Conservation (phyloP, 345 rosid genomes). For the Streptanthus diversifolius region DNA sequence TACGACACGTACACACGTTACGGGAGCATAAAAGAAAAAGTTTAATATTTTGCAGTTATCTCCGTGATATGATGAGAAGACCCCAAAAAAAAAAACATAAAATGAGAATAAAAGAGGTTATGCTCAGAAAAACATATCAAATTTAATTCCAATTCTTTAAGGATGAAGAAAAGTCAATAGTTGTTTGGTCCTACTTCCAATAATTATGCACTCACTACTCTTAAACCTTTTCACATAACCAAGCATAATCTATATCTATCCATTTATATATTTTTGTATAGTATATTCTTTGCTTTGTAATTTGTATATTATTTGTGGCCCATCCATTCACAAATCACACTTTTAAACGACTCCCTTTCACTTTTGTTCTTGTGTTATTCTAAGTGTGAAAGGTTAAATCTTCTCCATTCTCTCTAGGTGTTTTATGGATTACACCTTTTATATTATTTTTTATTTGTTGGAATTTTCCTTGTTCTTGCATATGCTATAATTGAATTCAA, state of each 20-base stretch:
- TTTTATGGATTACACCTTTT: constrained; percentile 29
- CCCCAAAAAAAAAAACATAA: neutral
- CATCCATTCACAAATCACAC: constrained; percentile 27
- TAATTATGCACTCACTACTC: constrained; percentile 32
- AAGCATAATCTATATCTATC: constrained; percentile 11
- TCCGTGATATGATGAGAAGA: neutral
- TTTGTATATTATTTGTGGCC: neutral
- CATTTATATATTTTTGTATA: constrained; percentile 2
- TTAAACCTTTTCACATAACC: constrained; percentile 20
- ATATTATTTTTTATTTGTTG: constrained; percentile 11
- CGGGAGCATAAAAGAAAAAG: neutral
- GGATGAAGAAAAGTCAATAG: constrained; percentile 48
- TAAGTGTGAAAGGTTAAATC: constrained; percentile 24
- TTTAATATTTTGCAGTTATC: neutral
- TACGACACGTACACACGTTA: neutral
- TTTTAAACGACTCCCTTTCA: constrained; percentile 33
- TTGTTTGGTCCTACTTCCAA: constrained; percentile 41
- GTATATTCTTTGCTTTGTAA: neutral
- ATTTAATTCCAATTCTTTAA: constrained; percentile 29
- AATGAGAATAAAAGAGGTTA: constrained; percentile 5
- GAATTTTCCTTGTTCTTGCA: constrained; percentile 17
- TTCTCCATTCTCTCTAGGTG: constrained; percentile 36
- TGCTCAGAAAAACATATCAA: constrained; percentile 31
- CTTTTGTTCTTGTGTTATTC: constrained; percentile 14
- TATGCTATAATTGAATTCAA: constrained; percentile 26